Evolutionary conservation across 1,139 yeast genomes (phyloP), one percentile per base, ranked within the genome.

Genomic region (Geotrichum phurueaensis): DNA sequence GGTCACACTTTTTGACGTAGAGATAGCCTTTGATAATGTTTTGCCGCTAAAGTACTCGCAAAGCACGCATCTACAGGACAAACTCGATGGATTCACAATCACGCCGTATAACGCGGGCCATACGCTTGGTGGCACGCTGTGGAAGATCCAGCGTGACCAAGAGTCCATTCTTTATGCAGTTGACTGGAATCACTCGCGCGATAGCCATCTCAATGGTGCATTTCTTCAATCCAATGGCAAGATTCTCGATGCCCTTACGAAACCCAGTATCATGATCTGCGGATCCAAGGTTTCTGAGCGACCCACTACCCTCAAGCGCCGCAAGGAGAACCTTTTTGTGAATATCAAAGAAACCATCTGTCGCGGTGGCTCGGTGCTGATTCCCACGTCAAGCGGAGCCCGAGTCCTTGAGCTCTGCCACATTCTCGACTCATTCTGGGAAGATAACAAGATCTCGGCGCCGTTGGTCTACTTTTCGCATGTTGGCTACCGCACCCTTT

Each of bases 31-130:
- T 71, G 96, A 89, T 70, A 81, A 79, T 57, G 79, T 94, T 4
- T 79, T 75, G 1, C 77, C 87, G 0, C 76, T 94, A 59, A 94
- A 92, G 68, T 91, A 86, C 70, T 83, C 91, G 0, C 99, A 94
- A 71, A 82, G 90, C 1, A 61, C 79, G 74, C 60, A 53, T 20
- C 54, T 62, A n/a, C 67, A 33, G 0, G 81, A 79, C 1, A 80
- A 78, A 59, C 79, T 82, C 60, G 88, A 85, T 64, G 90, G 87
- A 27, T 73, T 89, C 23, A 78, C 83, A 0, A 76, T 92, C 18
- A 86, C 96, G 0, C 96, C 98, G 0, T 86, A 86, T 67, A 90
- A 89, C 72, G 87, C 98, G 0, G 99, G 99, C 0, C 97, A 90
- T 71, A 81, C 96, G 0, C 79, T 95, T 49, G 99, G 99, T 62